These are phyloP conservation scores for Hanseniaspora jakobsenii DNA, from an alignment of 805 yeast species.

Conservation along the genomic window DNA sequence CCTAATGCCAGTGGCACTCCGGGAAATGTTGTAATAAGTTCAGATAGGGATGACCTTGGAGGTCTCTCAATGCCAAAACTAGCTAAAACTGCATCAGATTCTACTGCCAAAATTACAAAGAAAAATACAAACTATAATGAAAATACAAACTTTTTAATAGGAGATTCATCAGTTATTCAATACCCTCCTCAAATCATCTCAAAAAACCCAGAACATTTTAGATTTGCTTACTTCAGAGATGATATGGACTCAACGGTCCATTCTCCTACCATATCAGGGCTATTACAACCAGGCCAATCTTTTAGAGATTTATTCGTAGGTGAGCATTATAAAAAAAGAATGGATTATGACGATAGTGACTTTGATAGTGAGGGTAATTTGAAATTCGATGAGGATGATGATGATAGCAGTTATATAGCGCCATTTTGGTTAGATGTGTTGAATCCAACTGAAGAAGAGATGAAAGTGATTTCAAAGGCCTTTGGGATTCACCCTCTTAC, in stretches of 20 bases:
- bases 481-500: constrained; percentile 95
- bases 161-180: constrained; percentile 27
- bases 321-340: constrained; percentile 16
- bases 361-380: constrained; percentile 14
- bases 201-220: constrained; percentile 42
- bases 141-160: constrained; percentile 12
- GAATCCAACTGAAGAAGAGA: constrained; percentile 91
- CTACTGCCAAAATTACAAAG: constrained; percentile 1
- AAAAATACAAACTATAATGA: constrained; percentile 12
- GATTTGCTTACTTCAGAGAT: constrained; percentile 88
- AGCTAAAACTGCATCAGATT: background rate
- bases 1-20: too few species aligned
- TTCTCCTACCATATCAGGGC: constrained; percentile 75
- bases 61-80: constrained; percentile 21
- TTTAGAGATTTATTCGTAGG: constrained; percentile 55
- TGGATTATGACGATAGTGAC: constrained; percentile 16
- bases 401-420: constrained; percentile 30
- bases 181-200: constrained; percentile 37
- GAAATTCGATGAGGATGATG: constrained; percentile 2
- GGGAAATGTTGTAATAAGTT: too few species aligned
- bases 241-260: constrained; percentile 82
- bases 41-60: too few species aligned
- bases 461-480: constrained; percentile 80
- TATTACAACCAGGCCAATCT: constrained; percentile 48
- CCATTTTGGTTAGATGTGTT: constrained; percentile 92